Conservation (phyloP, 2,329 filamentous ascomycete genomes). For the Stenocarpella maydis region DNA sequence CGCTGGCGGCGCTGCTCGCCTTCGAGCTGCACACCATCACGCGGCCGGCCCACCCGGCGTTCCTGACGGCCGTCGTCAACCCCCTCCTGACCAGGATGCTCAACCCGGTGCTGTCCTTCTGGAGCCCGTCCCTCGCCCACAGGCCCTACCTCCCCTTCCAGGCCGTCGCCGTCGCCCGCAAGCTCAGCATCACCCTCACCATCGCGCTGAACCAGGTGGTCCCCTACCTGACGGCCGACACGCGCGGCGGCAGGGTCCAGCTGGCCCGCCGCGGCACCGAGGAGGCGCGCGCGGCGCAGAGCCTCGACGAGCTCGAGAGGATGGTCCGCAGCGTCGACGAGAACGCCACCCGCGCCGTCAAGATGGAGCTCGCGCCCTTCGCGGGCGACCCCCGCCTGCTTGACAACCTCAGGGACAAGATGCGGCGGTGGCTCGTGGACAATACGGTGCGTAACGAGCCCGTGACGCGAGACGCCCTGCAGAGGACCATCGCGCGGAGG, state of each 20-base stretch:
- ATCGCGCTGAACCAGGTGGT: constrained; percentile 85
- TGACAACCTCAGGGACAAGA: constrained; percentile 70
- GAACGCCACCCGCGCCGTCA: constrained; percentile 76
- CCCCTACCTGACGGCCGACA: constrained; percentile 64
- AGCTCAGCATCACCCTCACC: constrained; percentile 79
- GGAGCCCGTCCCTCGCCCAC: constrained; percentile 52
- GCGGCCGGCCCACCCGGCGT: constrained; percentile 58
- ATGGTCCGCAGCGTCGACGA: constrained; percentile 67
- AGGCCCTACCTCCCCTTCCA: constrained; percentile 85
- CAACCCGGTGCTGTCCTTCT: constrained; percentile 46
- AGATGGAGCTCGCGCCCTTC: constrained; percentile 84
- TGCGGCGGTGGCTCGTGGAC: constrained; percentile 88
- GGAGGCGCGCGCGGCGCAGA: constrained; percentile 61
- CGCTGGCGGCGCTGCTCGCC: constrained; percentile 59
- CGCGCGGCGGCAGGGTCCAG: constrained; percentile 43
- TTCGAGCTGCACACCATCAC: constrained; percentile 67
- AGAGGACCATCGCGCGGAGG: constrained; percentile 69
- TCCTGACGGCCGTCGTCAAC: constrained; percentile 56
- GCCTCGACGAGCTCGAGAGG: constrained; percentile 72
- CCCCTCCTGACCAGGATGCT: constrained; percentile 46
- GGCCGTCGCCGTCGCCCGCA: constrained; percentile 76
- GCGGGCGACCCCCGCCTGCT: constrained; percentile 73
- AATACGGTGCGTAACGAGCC: constrained; percentile 83
- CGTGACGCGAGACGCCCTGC: constrained; percentile 83
- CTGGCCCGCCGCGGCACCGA: constrained; percentile 50